Percentiles rank a stretch among this genome's conserved stretches.
Evolutionary conservation across 2,329 filamentous ascomycete genomes (phyloP).

Genomic region (Rhinocladiella mackenziei): DNA sequence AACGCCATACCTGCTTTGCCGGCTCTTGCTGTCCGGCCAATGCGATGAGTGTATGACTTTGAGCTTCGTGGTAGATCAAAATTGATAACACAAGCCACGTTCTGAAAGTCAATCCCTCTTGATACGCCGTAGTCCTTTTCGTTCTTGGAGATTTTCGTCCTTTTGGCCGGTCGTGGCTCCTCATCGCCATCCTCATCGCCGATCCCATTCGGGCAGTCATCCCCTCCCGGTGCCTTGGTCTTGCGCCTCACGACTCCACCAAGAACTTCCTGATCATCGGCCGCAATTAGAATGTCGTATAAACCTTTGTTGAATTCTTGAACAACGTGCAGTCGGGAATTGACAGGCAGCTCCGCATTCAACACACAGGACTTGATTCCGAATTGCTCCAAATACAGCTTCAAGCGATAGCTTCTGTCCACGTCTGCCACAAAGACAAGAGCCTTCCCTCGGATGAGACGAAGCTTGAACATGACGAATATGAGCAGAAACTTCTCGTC

Average conservation of each 20-base stretch:
- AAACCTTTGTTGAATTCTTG: constrained; percentile 96
- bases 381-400: constrained; percentile 95
- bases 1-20: constrained; percentile 90
- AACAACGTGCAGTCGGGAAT: constrained; percentile 88
- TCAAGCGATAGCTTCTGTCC: constrained; percentile 84
- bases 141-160: constrained; percentile 63
- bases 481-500: constrained; percentile 93
- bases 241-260: constrained; percentile 46
- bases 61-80: constrained; percentile 87
- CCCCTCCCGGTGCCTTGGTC: constrained; percentile 27
- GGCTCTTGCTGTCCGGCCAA: constrained; percentile 86
- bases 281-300: constrained; percentile 97
- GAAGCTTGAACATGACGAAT: constrained; percentile 93
- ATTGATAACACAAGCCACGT: constrained; percentile 91
- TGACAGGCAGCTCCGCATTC: constrained; percentile 91
- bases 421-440: constrained; percentile 82
- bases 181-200: constrained; percentile 40
- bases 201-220: constrained; percentile 33
- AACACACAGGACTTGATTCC: constrained; percentile 88
- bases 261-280: constrained; percentile 82
- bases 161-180: constrained; percentile 45
- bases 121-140: constrained; percentile 94
- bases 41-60: constrained; percentile 94
- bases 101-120: constrained; percentile 92
- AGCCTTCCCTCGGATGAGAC: constrained; percentile 88